phyloP scores from a whole-genome alignment of 202 grass and related monocot species.

The Cymbopogon flexuosus region DNA sequence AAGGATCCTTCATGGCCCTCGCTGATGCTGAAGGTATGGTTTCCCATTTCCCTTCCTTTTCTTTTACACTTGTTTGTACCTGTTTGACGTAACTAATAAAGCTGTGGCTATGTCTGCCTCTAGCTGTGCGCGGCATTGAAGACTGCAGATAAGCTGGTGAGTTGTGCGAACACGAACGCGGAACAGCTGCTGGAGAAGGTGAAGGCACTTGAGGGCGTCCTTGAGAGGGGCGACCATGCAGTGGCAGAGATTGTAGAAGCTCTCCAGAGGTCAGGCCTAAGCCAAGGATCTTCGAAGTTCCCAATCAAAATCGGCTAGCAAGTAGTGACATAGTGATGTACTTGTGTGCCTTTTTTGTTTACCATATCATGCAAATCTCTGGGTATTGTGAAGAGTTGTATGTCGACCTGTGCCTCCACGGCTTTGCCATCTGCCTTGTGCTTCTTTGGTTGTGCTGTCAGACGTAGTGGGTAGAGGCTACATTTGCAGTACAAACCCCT shows the following conservation, averaged over 20 bases:
- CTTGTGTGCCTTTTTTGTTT: background rate
- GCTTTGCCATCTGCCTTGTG: background rate
- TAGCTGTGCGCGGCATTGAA: slow-evolving; percentile 37
- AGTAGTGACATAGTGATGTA: background rate
- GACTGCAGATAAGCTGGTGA: slow-evolving; percentile 44
- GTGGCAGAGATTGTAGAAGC: slow-evolving; percentile 25
- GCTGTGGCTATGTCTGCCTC: background rate
- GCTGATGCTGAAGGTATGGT: slow-evolving; percentile 41
- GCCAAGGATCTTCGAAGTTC: background rate
- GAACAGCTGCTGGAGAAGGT: slow-evolving; percentile 35
- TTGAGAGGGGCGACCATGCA: slow-evolving; percentile 12
- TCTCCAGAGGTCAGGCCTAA: background rate
- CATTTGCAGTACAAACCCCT: background rate
- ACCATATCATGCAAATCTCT: background rate
- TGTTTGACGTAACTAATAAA: background rate
- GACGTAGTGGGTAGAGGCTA: background rate
- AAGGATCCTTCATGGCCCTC: slow-evolving; percentile 48
- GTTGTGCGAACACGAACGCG: background rate
- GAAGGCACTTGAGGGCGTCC: slow-evolving; percentile 11
- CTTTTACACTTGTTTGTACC: background rate
- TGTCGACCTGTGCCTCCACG: background rate
- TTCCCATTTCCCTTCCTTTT: background rate
- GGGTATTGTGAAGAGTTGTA: background rate
- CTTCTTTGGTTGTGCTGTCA: background rate
- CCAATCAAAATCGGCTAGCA: slow-evolving; percentile 16